Percentiles rank a stretch among this genome's conserved stretches.
phyloP scores from a whole-genome alignment of 306 rosid genomes.

The Fragaria iinumae region DNA sequence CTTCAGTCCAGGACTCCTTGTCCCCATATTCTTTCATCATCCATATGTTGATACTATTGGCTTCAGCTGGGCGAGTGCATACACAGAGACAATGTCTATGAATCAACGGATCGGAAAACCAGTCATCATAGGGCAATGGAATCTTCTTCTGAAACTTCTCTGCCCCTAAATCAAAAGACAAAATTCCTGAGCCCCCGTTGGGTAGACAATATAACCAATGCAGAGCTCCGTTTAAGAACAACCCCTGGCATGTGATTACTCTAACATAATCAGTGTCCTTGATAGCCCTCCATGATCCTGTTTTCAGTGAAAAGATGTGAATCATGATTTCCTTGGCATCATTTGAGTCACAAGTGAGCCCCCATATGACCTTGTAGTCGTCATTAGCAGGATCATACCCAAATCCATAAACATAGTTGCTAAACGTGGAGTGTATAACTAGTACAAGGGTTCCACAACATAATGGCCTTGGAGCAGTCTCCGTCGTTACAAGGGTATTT shows the following conservation, averaged over 20 bases:
- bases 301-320: background rate
- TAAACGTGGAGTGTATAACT: too few species aligned
- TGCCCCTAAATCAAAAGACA: background rate
- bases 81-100: background rate
- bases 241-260: fast-evolving
- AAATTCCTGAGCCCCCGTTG: background rate
- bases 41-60: background rate
- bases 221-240: background rate
- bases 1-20: background rate
- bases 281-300: background rate
- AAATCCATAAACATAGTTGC: background rate
- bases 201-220: background rate
- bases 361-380: background rate
- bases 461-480: too few species aligned
- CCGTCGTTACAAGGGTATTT: too few species aligned
- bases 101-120: too few species aligned
- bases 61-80: too few species aligned
- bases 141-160: background rate
- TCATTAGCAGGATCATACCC: background rate
- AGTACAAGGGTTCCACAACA: background rate
- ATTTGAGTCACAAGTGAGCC: background rate
- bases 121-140: too few species aligned
- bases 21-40: slow-evolving; percentile 9
- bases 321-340: too few species aligned
- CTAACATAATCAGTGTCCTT: background rate